These are phyloP conservation scores for Xylaria sp. DNA, from an alignment of 2,329 filamentous ascomycete species.

Conservation along the genomic window DNA sequence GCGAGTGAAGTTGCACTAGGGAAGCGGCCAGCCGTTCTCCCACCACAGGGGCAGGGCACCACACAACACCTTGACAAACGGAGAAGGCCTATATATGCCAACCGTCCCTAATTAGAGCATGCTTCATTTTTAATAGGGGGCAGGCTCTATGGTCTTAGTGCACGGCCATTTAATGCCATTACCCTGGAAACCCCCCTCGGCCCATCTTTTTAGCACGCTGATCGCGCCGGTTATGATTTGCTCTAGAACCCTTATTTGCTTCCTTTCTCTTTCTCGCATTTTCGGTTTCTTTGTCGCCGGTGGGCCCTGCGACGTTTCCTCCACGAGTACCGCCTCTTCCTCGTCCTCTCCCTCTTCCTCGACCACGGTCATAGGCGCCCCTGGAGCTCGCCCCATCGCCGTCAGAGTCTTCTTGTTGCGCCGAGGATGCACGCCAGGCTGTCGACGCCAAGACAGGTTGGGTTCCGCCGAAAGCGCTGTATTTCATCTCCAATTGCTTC, in stretches of 20 bases:
- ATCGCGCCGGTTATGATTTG: constrained; percentile 88
- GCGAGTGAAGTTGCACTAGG: constrained; percentile 35
- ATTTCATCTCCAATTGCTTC: constrained; percentile 76
- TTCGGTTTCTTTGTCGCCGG: constrained; percentile 77
- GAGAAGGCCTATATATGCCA: constrained; percentile 41
- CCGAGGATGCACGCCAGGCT: constrained; percentile 68
- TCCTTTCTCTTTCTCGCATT: constrained; percentile 80
- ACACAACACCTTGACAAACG: constrained; percentile 44
- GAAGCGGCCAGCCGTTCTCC: constrained; percentile 43
- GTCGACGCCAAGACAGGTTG: constrained; percentile 75
- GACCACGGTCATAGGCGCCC: constrained; percentile 60
- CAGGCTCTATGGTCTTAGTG: constrained; percentile 15
- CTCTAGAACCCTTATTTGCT: constrained; percentile 80
- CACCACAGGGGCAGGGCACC: constrained; percentile 37
- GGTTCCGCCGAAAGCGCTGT: constrained; percentile 71
- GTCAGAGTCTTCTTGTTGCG: constrained; percentile 67
- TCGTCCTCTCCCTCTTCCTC: constrained; percentile 60
- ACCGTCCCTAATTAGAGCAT: constrained; percentile 2
- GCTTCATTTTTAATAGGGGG: constrained; percentile 1
- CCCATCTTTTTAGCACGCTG: constrained; percentile 74
- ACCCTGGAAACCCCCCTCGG: constrained; percentile 57
- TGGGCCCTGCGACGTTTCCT: constrained; percentile 71
- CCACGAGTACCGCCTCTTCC: constrained; percentile 64
- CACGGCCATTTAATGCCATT: constrained; percentile 21
- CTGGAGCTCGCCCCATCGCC: constrained; percentile 55